Evolutionary conservation across 208 protist species (phyloP), one percentile per base, ranked within the genome.

Genomic region (Trypanosoma boissoni): DNA sequence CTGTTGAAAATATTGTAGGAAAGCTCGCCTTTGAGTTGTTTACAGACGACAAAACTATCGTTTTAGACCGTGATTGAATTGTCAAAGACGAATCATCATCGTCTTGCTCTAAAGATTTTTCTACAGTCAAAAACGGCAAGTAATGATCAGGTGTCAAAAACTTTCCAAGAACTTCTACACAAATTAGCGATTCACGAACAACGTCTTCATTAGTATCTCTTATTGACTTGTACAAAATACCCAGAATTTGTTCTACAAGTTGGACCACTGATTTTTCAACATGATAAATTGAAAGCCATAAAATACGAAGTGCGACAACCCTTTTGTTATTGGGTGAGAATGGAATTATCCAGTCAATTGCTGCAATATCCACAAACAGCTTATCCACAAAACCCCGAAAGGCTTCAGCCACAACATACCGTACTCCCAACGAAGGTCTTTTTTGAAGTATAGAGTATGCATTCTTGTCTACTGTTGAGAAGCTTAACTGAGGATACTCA

Each of bases 91-190:
- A 29, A 21, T 79, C 72, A 27, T 82, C 80, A 18, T 66, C 28
- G n/a, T n/a, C n/a, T n/a, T n/a, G n/a, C n/a, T n/a, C n/a, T n/a
- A n/a, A n/a, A n/a, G n/a, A n/a, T n/a, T n/a, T n/a, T 39, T 39
- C 34, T 16, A 39, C 65, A 28, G 88, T 90, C 9, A 96, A 51
- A 73, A 96, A 90, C 0, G 90, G 90, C 4, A 96, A 42, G 41
- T 96, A 96, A 54, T 96, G 86, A 18, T 85, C 78, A n/a, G 90
- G 90, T 37, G 78, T 88, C n/a, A 94, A 50, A 54, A 92, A 93
- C 61, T 94, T 92, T 21, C 82, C 84, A 8, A 96, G 46, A 37
- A 96, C 58, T 64, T 90, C 74, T 21, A 92, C 62, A 54, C 86
- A 96, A 42, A 92, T 58, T 18, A 63, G 42, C 24, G 90, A 81